Base-by-base conservation (phyloP, 1,284 basidiomycete genomes). In the Microbotryomycetes sp. region DNA sequence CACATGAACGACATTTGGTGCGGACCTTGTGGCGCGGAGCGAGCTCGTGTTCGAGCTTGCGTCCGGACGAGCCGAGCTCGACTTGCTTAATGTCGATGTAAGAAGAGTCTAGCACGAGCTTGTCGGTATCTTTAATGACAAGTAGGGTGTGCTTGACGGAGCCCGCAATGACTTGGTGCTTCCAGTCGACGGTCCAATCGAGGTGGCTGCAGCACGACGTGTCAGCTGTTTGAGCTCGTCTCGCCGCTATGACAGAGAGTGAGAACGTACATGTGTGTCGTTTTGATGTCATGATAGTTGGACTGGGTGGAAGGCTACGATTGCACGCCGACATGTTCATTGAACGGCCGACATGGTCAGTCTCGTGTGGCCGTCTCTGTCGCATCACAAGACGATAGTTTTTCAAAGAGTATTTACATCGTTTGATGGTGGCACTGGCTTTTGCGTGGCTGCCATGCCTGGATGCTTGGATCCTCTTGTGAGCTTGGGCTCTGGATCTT, bases 131-230 rank as follows among this genome's bases (percentile, higher is more conserved):
- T 65, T 81, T 77, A 57, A 81, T 79, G 29, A 85, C 81, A 42
- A 78, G 74, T 51, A 96, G 75, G 25, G 79, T 80, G 75, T 92
- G 88, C 0, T 80, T 82, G 19, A 83, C 90, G 28, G 81, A 81
- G 1, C 93, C 93, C n/a, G 77, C 77, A 69, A 97, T 82, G 60
- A 82, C 77, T 71, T 85, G 78, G 9, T 78, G 74, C 1, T 81
- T 73, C 78, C 92, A 97, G 77, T 97, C 86, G 68, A 97, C 79
- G 1, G 72, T 76, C 93, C 92, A 97, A 69, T 88, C 83, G 62
- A 97, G 83, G 50, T 82, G 77, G 26, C 36, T 42, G 19, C 19
- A 9, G 19, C 36, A 42, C 9, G 36, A 42, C 12, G 36, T 42
- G 36, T 12, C n/a, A n/a, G n/a, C n/a, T n/a, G n/a, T n/a, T n/a